Conservation (phyloP, 805 yeast genomes). For the Sugiyamaella floridensis region DNA sequence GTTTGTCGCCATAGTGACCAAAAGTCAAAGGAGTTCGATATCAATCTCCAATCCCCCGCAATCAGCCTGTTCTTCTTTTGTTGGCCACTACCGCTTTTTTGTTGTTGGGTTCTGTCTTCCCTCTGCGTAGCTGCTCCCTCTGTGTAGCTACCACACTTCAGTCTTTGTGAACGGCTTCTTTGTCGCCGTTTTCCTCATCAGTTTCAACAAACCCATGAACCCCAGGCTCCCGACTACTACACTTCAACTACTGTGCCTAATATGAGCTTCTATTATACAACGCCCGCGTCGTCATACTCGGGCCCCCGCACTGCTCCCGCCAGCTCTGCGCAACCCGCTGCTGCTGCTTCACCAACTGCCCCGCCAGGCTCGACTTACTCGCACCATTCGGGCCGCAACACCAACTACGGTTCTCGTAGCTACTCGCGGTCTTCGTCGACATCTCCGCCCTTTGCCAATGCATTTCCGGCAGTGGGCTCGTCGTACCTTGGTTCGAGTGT, state of each 20-base stretch:
- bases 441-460: slow-evolving; percentile 25
- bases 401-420: not conserved
- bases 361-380: not conserved
- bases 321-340: not conserved
- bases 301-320: not conserved
- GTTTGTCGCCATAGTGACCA: no score
- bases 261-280: slow-evolving; percentile 14
- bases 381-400: not conserved
- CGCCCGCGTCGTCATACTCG: slow-evolving; percentile 9
- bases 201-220: not conserved
- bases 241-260: not conserved
- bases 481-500: slow-evolving; percentile 1
- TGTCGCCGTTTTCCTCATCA: no score
- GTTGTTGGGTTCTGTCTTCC: no score
- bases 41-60: no score
- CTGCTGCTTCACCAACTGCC: not conserved
- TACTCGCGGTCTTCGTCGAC: slow-evolving; percentile 24
- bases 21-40: no score
- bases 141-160: no score
- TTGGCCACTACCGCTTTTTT: no score
- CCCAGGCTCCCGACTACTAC: not conserved
- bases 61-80: no score
- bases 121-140: no score
- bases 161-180: no score
- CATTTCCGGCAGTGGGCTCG: slow-evolving; percentile 18